Percentiles rank a stretch among this genome's conserved stretches.
phyloP scores from a whole-genome alignment of 2,329 filamentous ascomycete species.

The Penicillium nordicum region DNA sequence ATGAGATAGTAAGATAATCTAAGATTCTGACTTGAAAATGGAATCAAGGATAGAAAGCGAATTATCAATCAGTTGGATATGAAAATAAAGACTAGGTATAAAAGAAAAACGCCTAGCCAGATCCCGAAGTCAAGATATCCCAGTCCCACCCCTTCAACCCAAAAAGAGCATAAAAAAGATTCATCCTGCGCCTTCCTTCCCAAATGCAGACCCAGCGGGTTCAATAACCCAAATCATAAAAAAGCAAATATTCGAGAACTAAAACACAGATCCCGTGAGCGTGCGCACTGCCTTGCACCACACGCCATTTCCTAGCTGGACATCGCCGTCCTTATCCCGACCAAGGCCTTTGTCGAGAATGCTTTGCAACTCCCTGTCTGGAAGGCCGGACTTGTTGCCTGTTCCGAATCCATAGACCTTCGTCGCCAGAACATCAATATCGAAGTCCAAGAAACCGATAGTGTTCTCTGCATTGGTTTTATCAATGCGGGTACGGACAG shows the following conservation, averaged over 20 bases:
- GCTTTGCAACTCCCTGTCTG: slow-evolving; percentile 36
- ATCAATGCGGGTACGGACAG: slow-evolving; percentile 30
- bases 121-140: neutral
- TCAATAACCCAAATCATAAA: slow-evolving; percentile 3
- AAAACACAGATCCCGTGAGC: slow-evolving; percentile 37
- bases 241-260: slow-evolving; percentile 6
- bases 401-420: slow-evolving; percentile 42
- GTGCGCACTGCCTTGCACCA: slow-evolving; percentile 41
- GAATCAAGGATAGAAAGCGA: neutral
- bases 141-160: neutral
- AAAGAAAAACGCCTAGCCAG: neutral
- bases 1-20: neutral
- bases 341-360: slow-evolving; percentile 32
- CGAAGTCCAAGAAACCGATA: slow-evolving; percentile 33
- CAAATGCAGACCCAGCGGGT: neutral
- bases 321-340: slow-evolving; percentile 10
- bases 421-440: slow-evolving; percentile 38
- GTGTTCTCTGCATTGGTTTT: slow-evolving; percentile 9
- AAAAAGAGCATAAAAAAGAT: neutral
- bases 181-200: neutral
- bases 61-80: slow-evolving; percentile 1
- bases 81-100: slow-evolving; percentile 1
- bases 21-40: neutral
- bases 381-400: slow-evolving; percentile 26
- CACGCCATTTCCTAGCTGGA: slow-evolving; percentile 35